Percentiles rank a stretch among this genome's conserved stretches.
These are phyloP conservation scores for Rhododendron simsii DNA, from an alignment of 148 eudicot genomes.

Conservation along the genomic window DNA sequence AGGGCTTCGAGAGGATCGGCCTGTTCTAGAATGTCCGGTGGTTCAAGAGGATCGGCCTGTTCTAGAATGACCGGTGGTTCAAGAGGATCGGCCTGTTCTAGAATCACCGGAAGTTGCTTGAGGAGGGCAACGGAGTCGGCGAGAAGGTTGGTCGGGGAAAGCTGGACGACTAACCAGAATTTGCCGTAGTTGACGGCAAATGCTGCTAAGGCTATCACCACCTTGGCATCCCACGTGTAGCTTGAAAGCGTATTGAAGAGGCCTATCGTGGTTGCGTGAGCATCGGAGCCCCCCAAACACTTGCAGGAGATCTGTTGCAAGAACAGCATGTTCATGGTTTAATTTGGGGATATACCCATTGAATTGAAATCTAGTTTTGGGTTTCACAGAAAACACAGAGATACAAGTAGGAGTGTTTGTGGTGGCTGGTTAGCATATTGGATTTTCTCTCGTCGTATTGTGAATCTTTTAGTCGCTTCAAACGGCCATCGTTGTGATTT, in stretches of 20 bases:
- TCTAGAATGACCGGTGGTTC: too few species aligned
- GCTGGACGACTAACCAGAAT: slow-evolving; percentile 71
- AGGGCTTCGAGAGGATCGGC: slow-evolving; percentile 50
- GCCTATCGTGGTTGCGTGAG: slow-evolving; percentile 63
- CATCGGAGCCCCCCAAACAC: slow-evolving; percentile 74
- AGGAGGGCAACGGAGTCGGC: slow-evolving; percentile 79
- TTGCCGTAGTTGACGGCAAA: slow-evolving; percentile 70
- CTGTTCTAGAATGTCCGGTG: slow-evolving; percentile 45
- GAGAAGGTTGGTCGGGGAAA: slow-evolving; percentile 42
- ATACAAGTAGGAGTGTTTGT: too few species aligned
- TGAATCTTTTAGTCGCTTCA: too few species aligned
- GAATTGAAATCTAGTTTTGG: neutral
- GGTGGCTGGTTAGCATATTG: too few species aligned
- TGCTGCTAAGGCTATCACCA: slow-evolving; percentile 65
- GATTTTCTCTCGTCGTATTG: too few species aligned
- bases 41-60: slow-evolving; percentile 46
- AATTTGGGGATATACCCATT: too few species aligned
- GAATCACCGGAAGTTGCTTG: slow-evolving; percentile 71
- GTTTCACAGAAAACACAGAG: neutral
- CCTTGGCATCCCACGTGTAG: slow-evolving; percentile 85
- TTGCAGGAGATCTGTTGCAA: slow-evolving; percentile 67
- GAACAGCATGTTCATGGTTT: neutral
- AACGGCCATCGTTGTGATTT: too few species aligned
- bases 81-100: too few species aligned
- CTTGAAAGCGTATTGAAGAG: slow-evolving; percentile 54